Evolutionary conservation across 164 flowering plant genomes (phyloP).

Genomic region (Kalanchoe fedtschenkoi): DNA sequence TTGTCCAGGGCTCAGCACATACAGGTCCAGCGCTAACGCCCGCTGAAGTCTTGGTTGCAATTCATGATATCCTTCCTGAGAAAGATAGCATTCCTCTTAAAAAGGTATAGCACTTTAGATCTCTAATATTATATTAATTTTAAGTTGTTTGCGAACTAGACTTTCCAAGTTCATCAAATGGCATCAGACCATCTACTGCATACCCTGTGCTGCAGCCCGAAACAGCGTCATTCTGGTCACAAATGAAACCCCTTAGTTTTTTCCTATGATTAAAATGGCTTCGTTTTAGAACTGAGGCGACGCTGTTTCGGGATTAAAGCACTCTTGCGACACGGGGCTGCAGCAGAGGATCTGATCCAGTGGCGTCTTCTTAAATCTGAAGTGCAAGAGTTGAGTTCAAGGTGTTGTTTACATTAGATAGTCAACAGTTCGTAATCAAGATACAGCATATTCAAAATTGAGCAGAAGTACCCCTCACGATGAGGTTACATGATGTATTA

Average conservation of each 20-base stretch:
- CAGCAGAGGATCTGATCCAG: too few relatives aligned
- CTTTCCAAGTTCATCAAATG: background rate
- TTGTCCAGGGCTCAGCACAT: constrained; percentile 90
- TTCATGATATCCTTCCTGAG: constrained; percentile 79
- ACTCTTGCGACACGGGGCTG: too few relatives aligned
- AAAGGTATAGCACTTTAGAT: constrained; percentile 37
- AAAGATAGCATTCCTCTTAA: constrained; percentile 83
- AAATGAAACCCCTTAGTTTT: too few relatives aligned
- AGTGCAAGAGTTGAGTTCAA: background rate
- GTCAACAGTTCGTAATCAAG: background rate
- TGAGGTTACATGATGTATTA: background rate
- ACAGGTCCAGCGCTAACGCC: constrained; percentile 98
- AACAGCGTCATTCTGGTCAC: too few relatives aligned
- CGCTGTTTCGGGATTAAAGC: too few relatives aligned
- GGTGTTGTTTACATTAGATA: background rate
- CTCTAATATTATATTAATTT: background rate
- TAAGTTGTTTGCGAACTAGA: background rate
- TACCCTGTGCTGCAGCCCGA: too few relatives aligned
- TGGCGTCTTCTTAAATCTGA: too few relatives aligned
- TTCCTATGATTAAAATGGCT: too few relatives aligned
- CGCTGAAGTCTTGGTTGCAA: constrained; percentile 90
- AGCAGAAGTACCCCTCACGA: background rate
- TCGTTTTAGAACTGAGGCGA: too few relatives aligned
- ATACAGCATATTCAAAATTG: background rate
- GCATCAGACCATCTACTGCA: background rate